Evolutionary conservation across 805 yeast species (phyloP), one percentile per base, ranked within the genome.

Genomic region (Metschnikowia aberdeeniae): DNA sequence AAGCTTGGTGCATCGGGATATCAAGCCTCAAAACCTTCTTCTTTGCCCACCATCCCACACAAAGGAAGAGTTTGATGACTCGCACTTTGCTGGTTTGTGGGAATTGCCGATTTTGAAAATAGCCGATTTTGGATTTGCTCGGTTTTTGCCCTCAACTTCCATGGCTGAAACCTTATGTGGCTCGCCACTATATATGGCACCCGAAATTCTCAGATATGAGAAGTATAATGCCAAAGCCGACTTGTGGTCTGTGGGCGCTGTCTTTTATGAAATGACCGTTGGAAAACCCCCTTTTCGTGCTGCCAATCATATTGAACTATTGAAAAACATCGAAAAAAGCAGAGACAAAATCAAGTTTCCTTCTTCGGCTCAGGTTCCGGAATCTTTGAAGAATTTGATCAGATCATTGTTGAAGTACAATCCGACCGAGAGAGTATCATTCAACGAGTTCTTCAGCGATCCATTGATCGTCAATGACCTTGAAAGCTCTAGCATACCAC

Each of bases 281-380:
- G 98, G 98, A n/a, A 85, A 79, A 63, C 97, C 99, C 1, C 99
- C 99, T 0, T 93, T 90, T 63, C 81, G 86, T 53, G 98, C 99
- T 3, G 81, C 86, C 4, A 93, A 93, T 61, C 98, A 92, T 62
- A 82, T 93, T 50, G 97, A 92, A 61, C 75, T 93, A 44, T 76
- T 87, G 58, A 83, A 86, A 63, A 87, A 84, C 59, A 93, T 93
- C 54, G 95, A 90, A 61, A 81, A 78, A 56, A 77, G 88, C 1
- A 83, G 85, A 51, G 96, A 90, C 65, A 73, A 71, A 42, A 89
- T 93, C 35, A 69, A 76, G 26, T 90, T 92, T 61, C 96, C 97
- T 3, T 67, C 78, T 1, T 70, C 78, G 34, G 79, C 85, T 3
- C 77, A 80, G 51, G 78, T 84, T 7, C 81, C 87, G 0, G 79